Evolutionary conservation across 371 early-diverging fungal genomes (phyloP), one percentile per base, ranked within the genome.

Genomic region (Coemansia sp.): DNA sequence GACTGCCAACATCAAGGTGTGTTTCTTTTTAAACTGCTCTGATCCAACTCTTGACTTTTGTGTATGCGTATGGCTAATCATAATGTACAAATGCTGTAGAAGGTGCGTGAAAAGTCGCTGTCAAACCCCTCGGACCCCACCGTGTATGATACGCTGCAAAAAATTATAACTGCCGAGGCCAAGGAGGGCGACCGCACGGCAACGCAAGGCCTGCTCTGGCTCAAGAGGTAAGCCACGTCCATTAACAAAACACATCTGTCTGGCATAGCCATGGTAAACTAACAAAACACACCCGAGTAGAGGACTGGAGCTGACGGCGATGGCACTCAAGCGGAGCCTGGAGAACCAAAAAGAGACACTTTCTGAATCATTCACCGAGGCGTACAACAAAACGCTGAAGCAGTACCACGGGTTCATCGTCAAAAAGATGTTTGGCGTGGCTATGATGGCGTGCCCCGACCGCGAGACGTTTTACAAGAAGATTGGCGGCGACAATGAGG

Each of bases 401-500:
- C 86, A 88, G 70, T 84, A 84, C 82, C 98, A 97, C 82, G 86
- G 85, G 69, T 86, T 96, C 66, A 62, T 97, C 51, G 85, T 96
- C 63, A 86, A 90, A 59, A 91, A 89, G 8, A 83, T 94, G 53
- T 95, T 97, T 68, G 58, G 84, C 65, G 90, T 94, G 64, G 97
- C 97, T 3, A 96, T 97, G 96, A 90, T 88, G 71, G 93, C 94
- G 4, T 94, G 94, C 80, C 97, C 98, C 41, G 87, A 87, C 78
- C 90, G 96, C 70, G 84, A 83, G 57, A 91, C 90, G 70, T 96
- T 97, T 79, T 97, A 95, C 76, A 81, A 80, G 17, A 92, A 89
- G 79, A 82, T 97, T 36, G 91, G 91, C 19, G 84, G 83, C n/a
- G 85, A 85, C 70, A 80, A 82, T 54, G 83, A 77, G 24, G 81